A percentile compares a stretch with the other conserved stretches of the same genome.
These are phyloP conservation scores for Aureobasidium mangrovei DNA, from an alignment of 2,329 filamentous ascomycete species.

Conservation along the genomic window DNA sequence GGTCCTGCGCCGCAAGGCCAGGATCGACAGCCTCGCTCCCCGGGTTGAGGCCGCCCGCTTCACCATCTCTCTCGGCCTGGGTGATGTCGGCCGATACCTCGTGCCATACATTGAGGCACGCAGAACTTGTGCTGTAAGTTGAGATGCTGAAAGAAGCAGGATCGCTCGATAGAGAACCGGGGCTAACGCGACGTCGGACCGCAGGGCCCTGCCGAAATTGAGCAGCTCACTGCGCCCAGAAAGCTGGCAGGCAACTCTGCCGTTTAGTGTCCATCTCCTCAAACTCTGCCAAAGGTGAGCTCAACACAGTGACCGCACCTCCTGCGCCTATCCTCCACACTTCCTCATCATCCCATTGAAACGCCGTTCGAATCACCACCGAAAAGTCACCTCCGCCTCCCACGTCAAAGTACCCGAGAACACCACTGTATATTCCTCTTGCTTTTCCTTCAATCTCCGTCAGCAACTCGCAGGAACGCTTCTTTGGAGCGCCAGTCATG, in stretches of 20 bases:
- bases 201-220: constrained; percentile 11
- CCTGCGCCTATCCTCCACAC: constrained; percentile 81
- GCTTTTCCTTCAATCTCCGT: constrained; percentile 56
- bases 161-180: not conserved
- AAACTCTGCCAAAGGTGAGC: constrained; percentile 69
- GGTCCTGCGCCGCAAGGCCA: not conserved
- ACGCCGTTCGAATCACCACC: constrained; percentile 79
- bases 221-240: not conserved
- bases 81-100: not conserved
- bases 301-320: constrained; percentile 79
- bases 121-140: not conserved
- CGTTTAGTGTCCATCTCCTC: constrained; percentile 67
- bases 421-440: constrained; percentile 76
- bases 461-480: constrained; percentile 79
- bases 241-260: constrained; percentile 6
- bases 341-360: constrained; percentile 55
- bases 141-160: too few species aligned
- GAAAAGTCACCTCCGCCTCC: constrained; percentile 82
- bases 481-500: constrained; percentile 96
- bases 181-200: not conserved
- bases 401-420: constrained; percentile 82
- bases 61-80: not conserved
- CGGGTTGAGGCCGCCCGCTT: not conserved
- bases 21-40: not conserved
- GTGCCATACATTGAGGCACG: not conserved